Conservation (phyloP, 1,284 basidiomycete genomes). For the Inonotus obliquus region DNA sequence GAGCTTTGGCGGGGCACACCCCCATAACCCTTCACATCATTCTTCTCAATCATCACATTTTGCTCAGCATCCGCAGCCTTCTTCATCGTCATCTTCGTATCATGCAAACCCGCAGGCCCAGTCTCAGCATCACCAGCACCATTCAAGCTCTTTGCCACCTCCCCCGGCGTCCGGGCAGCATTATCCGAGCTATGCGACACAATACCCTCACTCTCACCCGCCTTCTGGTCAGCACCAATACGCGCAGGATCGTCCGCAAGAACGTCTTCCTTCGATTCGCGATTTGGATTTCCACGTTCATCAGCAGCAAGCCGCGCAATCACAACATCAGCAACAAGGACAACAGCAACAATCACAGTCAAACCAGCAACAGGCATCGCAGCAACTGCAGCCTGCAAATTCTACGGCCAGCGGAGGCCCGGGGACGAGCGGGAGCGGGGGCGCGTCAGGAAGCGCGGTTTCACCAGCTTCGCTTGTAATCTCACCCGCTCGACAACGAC, state of each 20-base stretch:
- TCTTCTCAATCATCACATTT: conserved; percentile 5
- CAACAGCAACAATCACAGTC: conserved; percentile 7
- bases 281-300: conserved; percentile 16
- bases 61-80: neutral
- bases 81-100: neutral
- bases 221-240: conserved; percentile 1
- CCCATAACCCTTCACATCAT: conserved; percentile 1
- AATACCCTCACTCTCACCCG: conserved; percentile 20
- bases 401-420: conserved; percentile 11
- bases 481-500: neutral
- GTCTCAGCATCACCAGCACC: conserved; percentile 18
- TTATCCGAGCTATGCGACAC: conserved; percentile 31
- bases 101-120: conserved; percentile 10
- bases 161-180: conserved; percentile 33
- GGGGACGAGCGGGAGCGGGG: neutral
- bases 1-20: conserved; percentile 1
- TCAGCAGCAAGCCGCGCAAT: conserved; percentile 12
- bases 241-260: conserved; percentile 21
- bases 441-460: neutral
- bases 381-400: conserved; percentile 15
- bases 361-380: neutral
- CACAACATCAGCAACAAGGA: conserved; percentile 16
- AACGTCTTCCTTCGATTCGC: conserved; percentile 21
- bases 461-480: neutral
- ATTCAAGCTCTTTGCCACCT: conserved; percentile 31